A percentile compares a stretch with the other conserved stretches of the same genome.
Conservation (phyloP, 2,329 filamentous ascomycete genomes). For the Aureobasidium melanogenum region DNA sequence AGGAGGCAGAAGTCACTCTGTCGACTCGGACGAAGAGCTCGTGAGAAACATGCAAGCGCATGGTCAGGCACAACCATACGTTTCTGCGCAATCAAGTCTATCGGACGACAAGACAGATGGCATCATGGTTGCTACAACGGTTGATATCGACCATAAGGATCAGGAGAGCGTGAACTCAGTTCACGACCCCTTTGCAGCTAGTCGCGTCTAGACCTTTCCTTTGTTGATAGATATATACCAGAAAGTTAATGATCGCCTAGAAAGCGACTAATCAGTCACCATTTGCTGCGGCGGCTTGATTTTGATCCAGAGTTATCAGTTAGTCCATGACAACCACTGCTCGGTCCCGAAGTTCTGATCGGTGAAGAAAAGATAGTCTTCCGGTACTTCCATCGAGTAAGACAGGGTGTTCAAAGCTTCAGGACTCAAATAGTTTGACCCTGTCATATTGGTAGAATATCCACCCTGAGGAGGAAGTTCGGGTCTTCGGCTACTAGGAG, state of each 20-base stretch:
- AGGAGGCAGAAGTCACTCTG: background rate
- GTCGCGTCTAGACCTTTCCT: background rate
- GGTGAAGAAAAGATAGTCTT: background rate
- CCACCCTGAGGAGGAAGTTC: background rate
- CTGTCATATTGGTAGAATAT: background rate
- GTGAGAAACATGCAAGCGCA: slow-evolving; percentile 7
- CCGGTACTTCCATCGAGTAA: background rate
- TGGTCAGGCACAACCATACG: slow-evolving; percentile 2
- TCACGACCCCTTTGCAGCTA: background rate
- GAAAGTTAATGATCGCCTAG: background rate
- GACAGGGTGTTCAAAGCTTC: background rate
- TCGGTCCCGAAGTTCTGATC: background rate
- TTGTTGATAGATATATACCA: background rate
- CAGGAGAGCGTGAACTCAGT: background rate
- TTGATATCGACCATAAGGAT: slow-evolving; percentile 1
- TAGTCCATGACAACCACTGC: slow-evolving; percentile 2
- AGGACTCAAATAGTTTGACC: background rate
- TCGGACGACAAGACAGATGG: background rate
- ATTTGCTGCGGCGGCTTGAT: background rate
- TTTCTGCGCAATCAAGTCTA: background rate
- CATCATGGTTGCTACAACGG: slow-evolving; percentile 3
- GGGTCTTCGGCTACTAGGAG: no score
- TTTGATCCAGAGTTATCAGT: background rate
- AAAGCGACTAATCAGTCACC: background rate
- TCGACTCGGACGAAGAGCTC: slow-evolving; percentile 2